Conservation (phyloP, 1,139 yeast genomes). For the Candida sojae region DNA sequence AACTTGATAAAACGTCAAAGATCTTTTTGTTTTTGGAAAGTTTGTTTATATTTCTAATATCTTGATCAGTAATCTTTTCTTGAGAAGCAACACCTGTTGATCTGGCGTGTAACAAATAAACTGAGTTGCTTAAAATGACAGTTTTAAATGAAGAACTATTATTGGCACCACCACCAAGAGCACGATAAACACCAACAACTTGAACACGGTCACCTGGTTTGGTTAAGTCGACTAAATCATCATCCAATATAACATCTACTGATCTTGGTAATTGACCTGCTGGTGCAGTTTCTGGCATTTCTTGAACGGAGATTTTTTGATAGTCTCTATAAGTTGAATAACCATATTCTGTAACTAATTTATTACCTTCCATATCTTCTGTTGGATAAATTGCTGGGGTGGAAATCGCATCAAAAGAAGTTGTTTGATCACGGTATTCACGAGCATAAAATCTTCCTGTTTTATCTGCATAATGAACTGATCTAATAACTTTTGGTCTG, state of each 20-base stretch:
- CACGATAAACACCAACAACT: constrained; percentile 90
- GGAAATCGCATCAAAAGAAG: constrained; percentile 81
- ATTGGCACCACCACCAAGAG: constrained; percentile 81
- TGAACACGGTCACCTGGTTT: constrained; percentile 98
- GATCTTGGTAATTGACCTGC: constrained; percentile 97
- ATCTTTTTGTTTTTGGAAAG: constrained; percentile 67
- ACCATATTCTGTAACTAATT: constrained; percentile 88
- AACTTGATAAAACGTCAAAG: constrained; percentile 78
- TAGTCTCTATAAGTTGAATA: constrained; percentile 92
- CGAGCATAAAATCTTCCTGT: constrained; percentile 86
- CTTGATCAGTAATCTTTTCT: constrained; percentile 76
- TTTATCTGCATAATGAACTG: constrained; percentile 90
- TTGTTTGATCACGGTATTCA: constrained; percentile 91
- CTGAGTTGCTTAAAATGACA: constrained; percentile 81
- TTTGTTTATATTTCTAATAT: constrained; percentile 83
- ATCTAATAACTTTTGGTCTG: constrained; percentile 86
- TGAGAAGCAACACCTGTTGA: constrained; percentile 82
- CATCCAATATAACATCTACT: constrained; percentile 87
- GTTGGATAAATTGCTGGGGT: constrained; percentile 92
- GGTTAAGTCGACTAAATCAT: constrained; percentile 86
- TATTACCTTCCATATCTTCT: constrained; percentile 89
- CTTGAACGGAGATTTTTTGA: constrained; percentile 91
- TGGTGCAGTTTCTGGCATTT: constrained; percentile 98
- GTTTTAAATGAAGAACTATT: constrained; percentile 73
- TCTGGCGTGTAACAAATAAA: constrained; percentile 85